These are phyloP conservation scores for Helminthosporium solani DNA, from an alignment of 2,329 filamentous ascomycete genomes.

Conservation along the genomic window DNA sequence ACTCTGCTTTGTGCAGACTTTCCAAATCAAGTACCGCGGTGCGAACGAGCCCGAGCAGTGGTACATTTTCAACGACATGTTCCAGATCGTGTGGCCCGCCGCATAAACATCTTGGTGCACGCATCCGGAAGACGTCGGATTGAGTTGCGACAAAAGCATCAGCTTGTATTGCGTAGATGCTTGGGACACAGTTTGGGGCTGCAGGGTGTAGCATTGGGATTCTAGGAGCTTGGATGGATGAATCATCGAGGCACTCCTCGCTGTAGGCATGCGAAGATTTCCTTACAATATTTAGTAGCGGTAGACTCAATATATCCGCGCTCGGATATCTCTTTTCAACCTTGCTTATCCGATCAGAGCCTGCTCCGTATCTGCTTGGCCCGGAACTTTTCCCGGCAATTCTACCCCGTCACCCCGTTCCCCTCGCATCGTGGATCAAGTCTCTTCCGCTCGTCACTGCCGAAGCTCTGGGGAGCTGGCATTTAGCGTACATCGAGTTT, in stretches of 20 bases:
- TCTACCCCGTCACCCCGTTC: no score
- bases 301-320: constrained; percentile 1
- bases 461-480: constrained; percentile 35
- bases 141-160: constrained; percentile 1
- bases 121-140: constrained; percentile 1
- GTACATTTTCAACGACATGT: constrained; percentile 92
- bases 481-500: constrained; percentile 18
- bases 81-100: constrained; percentile 76
- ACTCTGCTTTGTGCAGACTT: constrained; percentile 88
- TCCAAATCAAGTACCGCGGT: constrained; percentile 68
- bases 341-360: neutral
- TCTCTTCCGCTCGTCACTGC: constrained; percentile 29
- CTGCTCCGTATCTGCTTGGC: neutral
- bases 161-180: neutral
- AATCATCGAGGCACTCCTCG: neutral
- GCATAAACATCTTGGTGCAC: constrained; percentile 23
- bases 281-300: neutral
- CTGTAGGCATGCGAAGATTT: neutral
- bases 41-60: constrained; percentile 63
- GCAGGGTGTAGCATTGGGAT: neutral
- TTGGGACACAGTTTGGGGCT: neutral
- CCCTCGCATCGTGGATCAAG: constrained; percentile 10
- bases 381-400: constrained; percentile 1
- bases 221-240: neutral
- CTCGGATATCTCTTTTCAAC: neutral